Evolutionary conservation across 495 filamentous ascomycete genomes (phyloP), one percentile per base, ranked within the genome.

Genomic region (Cudoniella acicularis): DNA sequence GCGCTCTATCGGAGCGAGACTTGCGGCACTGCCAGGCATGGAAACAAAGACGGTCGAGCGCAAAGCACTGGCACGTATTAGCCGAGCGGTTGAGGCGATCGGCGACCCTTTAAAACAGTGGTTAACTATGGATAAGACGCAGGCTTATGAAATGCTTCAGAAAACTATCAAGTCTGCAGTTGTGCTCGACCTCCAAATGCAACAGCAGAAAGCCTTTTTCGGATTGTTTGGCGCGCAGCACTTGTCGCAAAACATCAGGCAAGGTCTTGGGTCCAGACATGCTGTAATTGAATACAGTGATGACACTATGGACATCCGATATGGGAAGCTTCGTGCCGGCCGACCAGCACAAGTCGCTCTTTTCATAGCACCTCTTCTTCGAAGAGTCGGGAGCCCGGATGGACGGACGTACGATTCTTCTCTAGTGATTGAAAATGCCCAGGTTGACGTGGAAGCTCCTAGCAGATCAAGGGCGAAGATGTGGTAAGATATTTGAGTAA

Each of bases 381-480:
- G 3, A 22, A 49, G 23, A 24, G 8, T 20, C 13, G 47, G 47
- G 20, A 49, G 23, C 23, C 23, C 47, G 10, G 47, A 49, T 13
- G 47, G 47, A 23, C 47, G 23, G 23, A 23, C 20, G 3, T 49
- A 20, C 47, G 13, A 49, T 22, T 13, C n/a, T 3, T 21, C 3
- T 23, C 18, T 49, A 13, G n/a, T 49, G 13, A 3, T 49, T 13
- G 47, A 49, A 49, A 49, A 49, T 3, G 26, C 72, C 67, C 1
- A 68, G 64, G 1, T 80, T 67, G 42, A 80, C 61, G 22, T 81
- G 77, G 6, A 60, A 56, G 10, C 77, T 64, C 10, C 64, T 24
- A 49, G 23, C n/a, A 49, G 21, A 22, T 13, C 6, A 6, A 13
- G 30, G 30, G 30, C 6, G 13, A 36, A 36, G 30, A 4, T 13